Evolutionary conservation across 75 land plant species (phyloP).

Genomic region (Selaginella moellendorffii): DNA sequence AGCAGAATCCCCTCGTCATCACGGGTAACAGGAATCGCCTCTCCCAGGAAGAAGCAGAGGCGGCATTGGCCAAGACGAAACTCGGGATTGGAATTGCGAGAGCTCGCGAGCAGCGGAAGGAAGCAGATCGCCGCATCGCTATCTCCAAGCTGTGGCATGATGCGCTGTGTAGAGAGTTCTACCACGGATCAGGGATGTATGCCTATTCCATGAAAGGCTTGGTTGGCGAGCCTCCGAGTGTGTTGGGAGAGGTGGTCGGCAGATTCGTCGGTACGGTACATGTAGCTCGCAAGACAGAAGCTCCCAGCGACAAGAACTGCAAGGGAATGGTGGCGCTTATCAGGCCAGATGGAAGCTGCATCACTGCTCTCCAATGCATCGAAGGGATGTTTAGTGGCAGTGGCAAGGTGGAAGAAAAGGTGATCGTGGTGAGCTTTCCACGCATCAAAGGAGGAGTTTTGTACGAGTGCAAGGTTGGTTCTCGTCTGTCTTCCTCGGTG

Average conservation of each 20-base stretch:
- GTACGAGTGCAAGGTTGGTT: neutral
- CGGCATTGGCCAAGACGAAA: neutral
- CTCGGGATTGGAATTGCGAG: slow-evolving; percentile 1
- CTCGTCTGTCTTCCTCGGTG: neutral
- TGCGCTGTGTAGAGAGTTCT: neutral
- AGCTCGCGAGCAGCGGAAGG: slow-evolving; percentile 1
- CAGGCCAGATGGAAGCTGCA: neutral
- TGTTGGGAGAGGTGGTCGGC: neutral
- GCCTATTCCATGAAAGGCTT: neutral
- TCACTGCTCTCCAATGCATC: neutral
- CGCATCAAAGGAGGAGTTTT: neutral
- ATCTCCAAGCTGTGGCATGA: neutral
- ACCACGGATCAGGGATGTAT: neutral
- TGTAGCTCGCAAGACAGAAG: neutral
- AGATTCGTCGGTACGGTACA: neutral
- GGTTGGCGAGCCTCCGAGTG: neutral
- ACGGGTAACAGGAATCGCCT: too few species aligned
- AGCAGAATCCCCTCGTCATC: too few species aligned
- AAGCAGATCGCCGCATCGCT: neutral
- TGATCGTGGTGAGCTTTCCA: neutral
- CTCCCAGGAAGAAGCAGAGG: too few species aligned
- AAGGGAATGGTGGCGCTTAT: neutral
- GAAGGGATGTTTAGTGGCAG: neutral
- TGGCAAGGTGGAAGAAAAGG: neutral
- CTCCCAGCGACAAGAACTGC: neutral